Conservation (phyloP, 768 basidiomycete genomes). For the Sarcodon aspratus region DNA sequence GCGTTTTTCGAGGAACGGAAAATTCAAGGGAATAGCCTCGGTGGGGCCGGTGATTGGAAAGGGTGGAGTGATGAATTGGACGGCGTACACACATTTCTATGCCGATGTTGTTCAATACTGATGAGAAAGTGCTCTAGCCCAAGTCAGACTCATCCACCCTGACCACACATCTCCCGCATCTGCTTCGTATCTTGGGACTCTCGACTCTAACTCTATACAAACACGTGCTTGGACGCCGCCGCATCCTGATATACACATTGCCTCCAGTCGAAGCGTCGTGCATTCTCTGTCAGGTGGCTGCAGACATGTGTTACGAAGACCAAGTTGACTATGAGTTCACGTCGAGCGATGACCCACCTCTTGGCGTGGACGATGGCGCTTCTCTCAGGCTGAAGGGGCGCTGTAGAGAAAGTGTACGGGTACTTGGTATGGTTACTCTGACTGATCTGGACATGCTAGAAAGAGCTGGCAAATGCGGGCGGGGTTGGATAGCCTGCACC, state of each 20-base stretch:
- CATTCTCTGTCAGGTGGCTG: conserved; percentile 47
- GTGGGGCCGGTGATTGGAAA: conserved; percentile 48
- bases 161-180: conserved; percentile 61
- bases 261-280: conserved; percentile 77
- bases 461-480: conserved; percentile 42
- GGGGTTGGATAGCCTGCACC: conserved; percentile 80
- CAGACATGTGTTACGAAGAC: conserved; percentile 51
- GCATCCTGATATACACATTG: conserved; percentile 71
- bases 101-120: neutral
- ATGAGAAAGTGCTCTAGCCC: conserved; percentile 6
- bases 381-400: conserved; percentile 23
- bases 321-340: conserved; percentile 7
- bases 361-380: conserved; percentile 3
- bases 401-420: conserved; percentile 41
- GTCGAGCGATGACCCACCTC: neutral
- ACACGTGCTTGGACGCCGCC: conserved; percentile 58
- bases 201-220: conserved; percentile 73
- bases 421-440: conserved; percentile 74
- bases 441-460: conserved; percentile 56
- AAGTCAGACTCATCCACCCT: conserved; percentile 29
- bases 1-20: conserved; percentile 58
- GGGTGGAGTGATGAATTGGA: conserved; percentile 63
- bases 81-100: conserved; percentile 21
- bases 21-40: conserved; percentile 34
- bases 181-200: conserved; percentile 69